phyloP scores from a whole-genome alignment of 139 green algal species.

The Trebouxia sp. region DNA sequence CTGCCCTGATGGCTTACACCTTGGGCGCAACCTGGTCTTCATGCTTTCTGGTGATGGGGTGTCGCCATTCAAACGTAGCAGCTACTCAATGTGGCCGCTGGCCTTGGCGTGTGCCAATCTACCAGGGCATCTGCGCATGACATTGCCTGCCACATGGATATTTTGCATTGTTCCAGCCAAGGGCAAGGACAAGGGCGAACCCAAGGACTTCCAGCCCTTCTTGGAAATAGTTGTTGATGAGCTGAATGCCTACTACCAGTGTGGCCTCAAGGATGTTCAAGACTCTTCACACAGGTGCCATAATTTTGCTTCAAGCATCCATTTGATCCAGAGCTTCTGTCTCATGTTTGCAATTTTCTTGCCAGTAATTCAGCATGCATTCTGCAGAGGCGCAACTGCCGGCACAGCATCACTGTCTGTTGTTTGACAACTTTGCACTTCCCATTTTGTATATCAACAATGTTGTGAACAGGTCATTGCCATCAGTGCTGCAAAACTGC shows the following conservation, averaged over 20 bases:
- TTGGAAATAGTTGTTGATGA: slow-evolving; percentile 1
- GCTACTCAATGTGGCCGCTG: background rate
- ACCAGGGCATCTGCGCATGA: background rate
- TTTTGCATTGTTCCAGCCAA: background rate
- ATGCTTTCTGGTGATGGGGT: background rate
- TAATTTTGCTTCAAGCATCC: background rate
- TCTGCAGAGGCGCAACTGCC: too few species aligned
- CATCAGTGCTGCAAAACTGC: too few species aligned
- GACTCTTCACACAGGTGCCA: background rate
- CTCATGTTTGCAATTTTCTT: too few species aligned
- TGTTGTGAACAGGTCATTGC: too few species aligned
- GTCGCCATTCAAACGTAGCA: background rate
- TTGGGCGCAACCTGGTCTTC: background rate
- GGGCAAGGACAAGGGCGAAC: background rate
- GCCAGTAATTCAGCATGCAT: too few species aligned
- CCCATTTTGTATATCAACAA: too few species aligned
- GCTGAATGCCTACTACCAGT: background rate
- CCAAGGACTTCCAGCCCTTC: slow-evolving; percentile 8
- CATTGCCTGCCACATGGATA: background rate
- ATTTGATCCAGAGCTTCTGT: background rate
- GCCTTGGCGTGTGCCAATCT: background rate
- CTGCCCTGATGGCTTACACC: background rate
- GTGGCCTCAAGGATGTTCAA: background rate
- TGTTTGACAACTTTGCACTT: too few species aligned
- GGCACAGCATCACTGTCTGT: too few species aligned